Conservation (phyloP, 2,329 filamentous ascomycete species). For the Alternaria novae-zelandiae region DNA sequence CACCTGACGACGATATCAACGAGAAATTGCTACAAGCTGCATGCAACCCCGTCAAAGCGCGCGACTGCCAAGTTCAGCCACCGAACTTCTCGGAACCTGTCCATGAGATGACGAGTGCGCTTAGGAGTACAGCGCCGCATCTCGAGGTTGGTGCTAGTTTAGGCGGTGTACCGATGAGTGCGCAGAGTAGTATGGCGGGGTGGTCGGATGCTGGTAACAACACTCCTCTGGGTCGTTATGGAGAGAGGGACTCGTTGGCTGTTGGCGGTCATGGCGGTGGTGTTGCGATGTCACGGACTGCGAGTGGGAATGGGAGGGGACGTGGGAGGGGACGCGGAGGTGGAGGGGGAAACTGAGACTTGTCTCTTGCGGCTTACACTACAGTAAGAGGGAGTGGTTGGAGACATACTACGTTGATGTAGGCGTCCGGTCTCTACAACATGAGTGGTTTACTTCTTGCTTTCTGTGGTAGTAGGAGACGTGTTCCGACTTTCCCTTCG, state of each 20-base stretch:
- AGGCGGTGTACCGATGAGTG: slow-evolving; percentile 50
- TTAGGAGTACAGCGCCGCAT: slow-evolving; percentile 39
- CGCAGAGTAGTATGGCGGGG: slow-evolving; percentile 46
- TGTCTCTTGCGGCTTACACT: background rate
- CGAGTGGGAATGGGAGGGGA: slow-evolving; percentile 46
- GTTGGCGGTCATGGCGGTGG: slow-evolving; percentile 35
- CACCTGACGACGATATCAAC: slow-evolving; percentile 48
- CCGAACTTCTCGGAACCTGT: slow-evolving; percentile 40
- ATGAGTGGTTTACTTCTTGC: too few relatives aligned
- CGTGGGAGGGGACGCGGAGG: slow-evolving; percentile 36
- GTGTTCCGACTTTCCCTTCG: too few relatives aligned
- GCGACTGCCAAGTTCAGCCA: slow-evolving; percentile 45
- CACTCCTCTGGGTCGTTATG: slow-evolving; percentile 44
- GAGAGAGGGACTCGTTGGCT: slow-evolving; percentile 26
- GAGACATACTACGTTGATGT: background rate
- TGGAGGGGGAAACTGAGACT: background rate
- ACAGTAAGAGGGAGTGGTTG: background rate
- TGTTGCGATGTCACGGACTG: slow-evolving; percentile 47
- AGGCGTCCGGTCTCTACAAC: too few relatives aligned
- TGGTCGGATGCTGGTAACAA: slow-evolving; percentile 46
- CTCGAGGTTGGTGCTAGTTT: slow-evolving; percentile 38
- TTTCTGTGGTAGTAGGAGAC: too few relatives aligned
- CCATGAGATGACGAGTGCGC: slow-evolving; percentile 41
- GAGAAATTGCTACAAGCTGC: slow-evolving; percentile 47
- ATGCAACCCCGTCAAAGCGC: slow-evolving; percentile 39